Evolutionary conservation across 2,329 filamentous ascomycete species (phyloP).

Genomic region (Talaromyces islandicus): DNA sequence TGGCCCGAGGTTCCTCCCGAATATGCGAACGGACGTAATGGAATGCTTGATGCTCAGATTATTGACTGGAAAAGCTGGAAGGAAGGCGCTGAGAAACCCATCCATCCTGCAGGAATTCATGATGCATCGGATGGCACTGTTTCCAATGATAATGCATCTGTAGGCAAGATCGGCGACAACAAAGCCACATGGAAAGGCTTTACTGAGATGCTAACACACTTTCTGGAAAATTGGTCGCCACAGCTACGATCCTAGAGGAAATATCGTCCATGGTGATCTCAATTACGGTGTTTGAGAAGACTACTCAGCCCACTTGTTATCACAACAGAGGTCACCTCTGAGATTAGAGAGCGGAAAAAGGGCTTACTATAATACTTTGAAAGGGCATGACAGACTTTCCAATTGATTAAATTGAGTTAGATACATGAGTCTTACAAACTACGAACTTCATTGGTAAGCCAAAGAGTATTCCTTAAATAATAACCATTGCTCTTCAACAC

Average conservation of each 20-base stretch:
- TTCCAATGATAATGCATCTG: neutral
- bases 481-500: neutral
- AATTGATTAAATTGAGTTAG: neutral
- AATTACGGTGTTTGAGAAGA: neutral
- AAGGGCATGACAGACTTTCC: neutral
- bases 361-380: neutral
- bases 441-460: neutral
- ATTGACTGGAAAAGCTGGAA: neutral
- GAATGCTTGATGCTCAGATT: neutral
- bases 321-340: neutral
- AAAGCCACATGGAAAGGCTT: neutral
- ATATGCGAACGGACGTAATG: conserved; percentile 7
- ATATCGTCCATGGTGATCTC: neutral
- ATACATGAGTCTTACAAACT: neutral
- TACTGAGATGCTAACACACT: neutral
- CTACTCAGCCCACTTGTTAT: neutral
- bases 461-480: neutral
- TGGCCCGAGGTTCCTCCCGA: conserved; percentile 32
- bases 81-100: neutral
- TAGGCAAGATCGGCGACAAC: neutral
- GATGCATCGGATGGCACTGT: neutral
- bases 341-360: neutral
- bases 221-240: neutral
- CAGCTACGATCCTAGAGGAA: neutral
- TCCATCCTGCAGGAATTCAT: neutral